Evolutionary conservation across 257 asterid species (phyloP).

Genomic region (Nicotiana tabacum): DNA sequence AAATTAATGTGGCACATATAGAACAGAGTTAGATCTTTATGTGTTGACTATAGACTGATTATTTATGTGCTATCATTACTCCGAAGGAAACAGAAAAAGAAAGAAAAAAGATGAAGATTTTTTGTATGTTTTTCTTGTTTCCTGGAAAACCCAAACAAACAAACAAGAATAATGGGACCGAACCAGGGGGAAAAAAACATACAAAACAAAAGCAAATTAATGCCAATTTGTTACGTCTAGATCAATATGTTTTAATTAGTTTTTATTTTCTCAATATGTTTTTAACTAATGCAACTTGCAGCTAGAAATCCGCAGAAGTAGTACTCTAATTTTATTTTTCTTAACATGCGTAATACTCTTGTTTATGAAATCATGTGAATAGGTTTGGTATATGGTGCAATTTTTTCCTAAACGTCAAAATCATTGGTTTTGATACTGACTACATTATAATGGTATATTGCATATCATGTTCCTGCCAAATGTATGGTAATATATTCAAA

Average conservation of each 20-base stretch:
- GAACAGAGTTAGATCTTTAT: no score
- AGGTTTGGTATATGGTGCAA: not conserved
- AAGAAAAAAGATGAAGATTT: no score
- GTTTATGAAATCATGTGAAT: not conserved
- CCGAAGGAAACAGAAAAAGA: not conserved
- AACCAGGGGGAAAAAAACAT: no score
- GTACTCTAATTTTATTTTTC: no score
- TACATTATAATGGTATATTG: not conserved
- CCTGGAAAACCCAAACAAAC: no score
- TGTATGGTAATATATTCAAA: not conserved
- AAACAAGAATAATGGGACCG: not conserved
- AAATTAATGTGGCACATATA: no score
- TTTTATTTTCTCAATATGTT: not conserved
- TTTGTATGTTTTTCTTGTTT: not conserved
- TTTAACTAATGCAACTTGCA: not conserved
- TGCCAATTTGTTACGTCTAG: not conserved
- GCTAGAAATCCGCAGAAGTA: not conserved
- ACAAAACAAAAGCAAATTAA: not conserved
- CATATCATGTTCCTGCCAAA: not conserved
- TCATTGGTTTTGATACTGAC: not conserved
- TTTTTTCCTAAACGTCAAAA: not conserved
- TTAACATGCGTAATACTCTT: not conserved
- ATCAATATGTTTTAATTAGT: not conserved
- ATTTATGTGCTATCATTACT: no score
- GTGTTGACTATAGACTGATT: no score